Base-by-base conservation (phyloP, 2,329 filamentous ascomycete genomes). In the Didymosphaeria variabile region DNA sequence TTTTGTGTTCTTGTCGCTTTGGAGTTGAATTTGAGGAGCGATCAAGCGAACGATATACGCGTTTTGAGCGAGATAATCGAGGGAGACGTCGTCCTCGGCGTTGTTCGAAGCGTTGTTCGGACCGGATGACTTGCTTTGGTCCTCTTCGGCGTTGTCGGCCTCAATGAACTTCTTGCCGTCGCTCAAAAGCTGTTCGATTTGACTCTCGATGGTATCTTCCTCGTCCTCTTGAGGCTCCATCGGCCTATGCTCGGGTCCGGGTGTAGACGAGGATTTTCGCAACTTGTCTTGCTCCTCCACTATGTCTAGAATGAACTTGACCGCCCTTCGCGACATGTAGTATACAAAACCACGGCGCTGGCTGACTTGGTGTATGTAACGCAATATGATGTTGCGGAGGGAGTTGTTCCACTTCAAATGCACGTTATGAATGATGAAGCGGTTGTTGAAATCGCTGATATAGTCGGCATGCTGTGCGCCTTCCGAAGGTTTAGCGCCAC, bases 381-480 rank as follows among this genome's bases (percentile, higher is more conserved):
- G 92, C 44, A 99, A 86, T 53, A 99, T 95, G 71, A 97, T 97
- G 74, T 99, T 98, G 61, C 95, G 89, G 40, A 99, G 81, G 12
- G 94, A 88, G 71, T 99, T 99, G 81, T 97, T 98, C 95, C 95
- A 99, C 79, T 99, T 99, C 59, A 99, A 83, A 73, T 99, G 95
- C 75, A 96, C 87, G 71, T 99, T 99, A 82, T 99, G 95, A 55
- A 99, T 91, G 69, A 98, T 94, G 81, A 99, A 99, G 1, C 95
- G 91, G 74, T 99, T 99, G 76, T 96, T 95, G 83, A 97, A 99
- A 75, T 98, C 94, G 77, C 91, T 97, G 52, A 92, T 90, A 67
- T 94, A 94, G 67, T 97, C 93, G 17, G 91, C 87, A 3, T 90
- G 87, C 0, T 90, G 87, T 2, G 89, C 88, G 1, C 90, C 86